Evolutionary conservation across 257 asterid genomes (phyloP).

Genomic region (Nemophila menziesii): DNA sequence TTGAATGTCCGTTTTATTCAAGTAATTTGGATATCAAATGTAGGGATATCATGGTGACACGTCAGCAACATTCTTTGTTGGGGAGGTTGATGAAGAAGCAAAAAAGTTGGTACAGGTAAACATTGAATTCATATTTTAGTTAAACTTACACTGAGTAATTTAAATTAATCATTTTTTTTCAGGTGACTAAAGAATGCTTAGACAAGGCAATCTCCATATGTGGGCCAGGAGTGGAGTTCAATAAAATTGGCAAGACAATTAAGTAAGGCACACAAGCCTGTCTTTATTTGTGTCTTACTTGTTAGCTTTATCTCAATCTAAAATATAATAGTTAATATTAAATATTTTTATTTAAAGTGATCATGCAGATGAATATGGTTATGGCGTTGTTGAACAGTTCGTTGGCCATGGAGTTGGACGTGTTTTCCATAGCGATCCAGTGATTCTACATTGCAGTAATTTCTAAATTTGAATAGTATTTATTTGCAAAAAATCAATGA

Average conservation of each 20-base stretch:
- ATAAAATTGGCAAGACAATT: conserved; percentile 72
- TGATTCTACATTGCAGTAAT: conserved; percentile 77
- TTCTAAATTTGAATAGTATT: no score
- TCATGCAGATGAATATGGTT: conserved; percentile 69
- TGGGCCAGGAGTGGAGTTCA: conserved; percentile 80
- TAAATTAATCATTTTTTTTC: conserved; percentile 10
- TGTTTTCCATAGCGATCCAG: conserved; percentile 84
- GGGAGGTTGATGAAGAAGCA: conserved; percentile 74
- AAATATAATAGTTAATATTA: conserved; percentile 1
- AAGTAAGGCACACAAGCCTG: conserved; percentile 41
- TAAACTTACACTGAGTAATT: conserved; percentile 2
- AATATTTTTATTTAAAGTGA: conserved; percentile 40
- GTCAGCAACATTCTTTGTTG: conserved; percentile 83
- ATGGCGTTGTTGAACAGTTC: conserved; percentile 84
- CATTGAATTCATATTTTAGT: conserved; percentile 5
- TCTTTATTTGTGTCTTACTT: conserved; percentile 5
- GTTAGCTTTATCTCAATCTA: not conserved
- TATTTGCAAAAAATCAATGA: no score
- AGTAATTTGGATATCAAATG: conserved; percentile 10
- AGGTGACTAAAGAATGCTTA: conserved; percentile 87
- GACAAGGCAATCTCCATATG: conserved; percentile 81
- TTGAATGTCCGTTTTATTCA: not conserved
- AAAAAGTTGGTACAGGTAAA: conserved; percentile 75
- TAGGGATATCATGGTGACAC: conserved; percentile 99
- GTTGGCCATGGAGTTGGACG: conserved; percentile 98